Evolutionary conservation across 164 flowering plant species (phyloP).

Genomic region (Tetracentron sinense): DNA sequence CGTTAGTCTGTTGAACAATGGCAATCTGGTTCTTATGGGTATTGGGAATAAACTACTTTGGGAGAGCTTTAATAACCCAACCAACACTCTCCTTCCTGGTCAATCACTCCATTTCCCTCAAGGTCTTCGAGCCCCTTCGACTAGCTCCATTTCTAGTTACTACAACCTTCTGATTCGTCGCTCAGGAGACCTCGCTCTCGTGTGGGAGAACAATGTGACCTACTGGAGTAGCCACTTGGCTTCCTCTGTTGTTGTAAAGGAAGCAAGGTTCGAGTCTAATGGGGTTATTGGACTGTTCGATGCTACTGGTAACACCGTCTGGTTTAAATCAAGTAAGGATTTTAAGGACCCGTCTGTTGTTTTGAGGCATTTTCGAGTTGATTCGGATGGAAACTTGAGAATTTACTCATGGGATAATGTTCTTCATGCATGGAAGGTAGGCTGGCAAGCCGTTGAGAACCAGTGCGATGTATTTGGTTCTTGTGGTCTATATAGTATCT

Average conservation of each 20-base stretch:
- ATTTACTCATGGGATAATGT: constrained; percentile 47
- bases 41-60: constrained; percentile 29
- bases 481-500: constrained; percentile 50
- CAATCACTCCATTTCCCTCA: constrained; percentile 43
- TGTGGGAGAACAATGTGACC: constrained; percentile 54
- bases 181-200: constrained; percentile 38
- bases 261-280: constrained; percentile 38
- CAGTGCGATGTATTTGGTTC: constrained; percentile 54
- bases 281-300: constrained; percentile 40
- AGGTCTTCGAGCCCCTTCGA: constrained; percentile 42
- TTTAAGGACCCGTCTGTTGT: constrained; percentile 33
- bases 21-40: constrained; percentile 42
- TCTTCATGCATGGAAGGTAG: constrained; percentile 36
- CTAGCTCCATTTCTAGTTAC: constrained; percentile 35
- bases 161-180: constrained; percentile 34
- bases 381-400: constrained; percentile 55
- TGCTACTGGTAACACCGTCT: constrained; percentile 23
- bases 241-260: constrained; percentile 24
- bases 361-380: constrained; percentile 46
- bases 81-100: constrained; percentile 49
- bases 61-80: constrained; percentile 54
- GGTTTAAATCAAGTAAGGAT: constrained; percentile 43
- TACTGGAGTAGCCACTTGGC: constrained; percentile 46
- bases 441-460: constrained; percentile 54
- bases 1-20: constrained; percentile 43